A percentile compares a stretch with the other conserved stretches of the same genome.
phyloP scores from a whole-genome alignment of 1,284 basidiomycete species.

The Pterulicium gracile region DNA sequence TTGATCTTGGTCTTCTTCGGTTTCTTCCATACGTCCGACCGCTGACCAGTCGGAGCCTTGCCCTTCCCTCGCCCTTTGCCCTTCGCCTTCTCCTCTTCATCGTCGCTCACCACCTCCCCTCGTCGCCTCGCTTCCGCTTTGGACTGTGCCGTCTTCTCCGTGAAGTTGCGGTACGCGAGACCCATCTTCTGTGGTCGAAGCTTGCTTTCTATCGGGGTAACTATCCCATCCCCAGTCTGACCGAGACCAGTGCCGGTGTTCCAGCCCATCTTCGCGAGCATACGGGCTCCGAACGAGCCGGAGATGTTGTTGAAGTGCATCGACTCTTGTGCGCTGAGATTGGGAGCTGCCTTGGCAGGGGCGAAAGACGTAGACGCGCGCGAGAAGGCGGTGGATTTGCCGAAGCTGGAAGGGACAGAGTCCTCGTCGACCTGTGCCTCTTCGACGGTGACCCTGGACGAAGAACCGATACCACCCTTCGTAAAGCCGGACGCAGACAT shows the following conservation, averaged over 20 bases:
- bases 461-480: slow-evolving; percentile 38
- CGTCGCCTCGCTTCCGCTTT: slow-evolving; percentile 72
- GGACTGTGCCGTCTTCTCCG: slow-evolving; percentile 80
- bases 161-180: slow-evolving; percentile 81
- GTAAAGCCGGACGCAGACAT: slow-evolving; percentile 18
- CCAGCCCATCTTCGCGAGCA: slow-evolving; percentile 96
- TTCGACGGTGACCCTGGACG: not conserved
- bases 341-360: slow-evolving; percentile 38
- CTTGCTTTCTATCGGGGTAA: slow-evolving; percentile 81
- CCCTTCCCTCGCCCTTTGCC: slow-evolving; percentile 35
- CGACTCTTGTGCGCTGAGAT: slow-evolving; percentile 56
- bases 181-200: slow-evolving; percentile 77
- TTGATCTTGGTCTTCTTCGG: slow-evolving; percentile 78
- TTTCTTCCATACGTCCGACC: slow-evolving; percentile 69
- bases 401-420: not conserved
- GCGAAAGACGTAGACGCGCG: slow-evolving; percentile 37
- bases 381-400: slow-evolving; percentile 5
- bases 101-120: slow-evolving; percentile 69
- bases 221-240: slow-evolving; percentile 70
- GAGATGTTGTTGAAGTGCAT: slow-evolving; percentile 74
- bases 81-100: slow-evolving; percentile 48
- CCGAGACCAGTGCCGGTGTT: slow-evolving; percentile 78
- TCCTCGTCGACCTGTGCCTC: not conserved
- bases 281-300: slow-evolving; percentile 70
- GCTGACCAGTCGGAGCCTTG: slow-evolving; percentile 47